Evolutionary conservation across 768 basidiomycete species (phyloP), one percentile per base, ranked within the genome.

Genomic region (Suillus plorans): DNA sequence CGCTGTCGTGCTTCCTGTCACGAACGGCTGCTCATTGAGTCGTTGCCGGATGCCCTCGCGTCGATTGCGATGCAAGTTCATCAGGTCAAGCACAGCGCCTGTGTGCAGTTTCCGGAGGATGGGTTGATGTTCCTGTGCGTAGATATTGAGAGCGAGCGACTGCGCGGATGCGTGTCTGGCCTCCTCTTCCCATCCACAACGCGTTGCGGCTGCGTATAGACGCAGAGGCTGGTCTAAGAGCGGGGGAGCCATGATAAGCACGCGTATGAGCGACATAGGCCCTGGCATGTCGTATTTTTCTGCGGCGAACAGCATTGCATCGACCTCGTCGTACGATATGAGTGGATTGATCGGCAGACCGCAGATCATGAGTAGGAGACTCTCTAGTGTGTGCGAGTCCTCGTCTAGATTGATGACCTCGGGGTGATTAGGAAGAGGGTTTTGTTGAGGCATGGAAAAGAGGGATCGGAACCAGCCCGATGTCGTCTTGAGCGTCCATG

Each of bases 201-300:
- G 82, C 61, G 83, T 84, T 22, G 86, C 83, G 3, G 84, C 74
- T 5, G 82, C 77, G 67, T 88, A 88, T 18, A 88, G 73, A 14
- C 83, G 81, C 20, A 88, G 75, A 0, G 86, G 83, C 52, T 84
- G 76, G 44, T 79, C 76, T 28, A 84, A 74, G 49, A 89, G 78
- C 0, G 81, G 75, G 1, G 82, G 84, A 0, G 84, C 84, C 72
- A 83, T 80, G 61, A 85, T 77, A n/a, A 85, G 80, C 41, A 86
- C 82, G 45, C 86, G 86, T 59, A 89, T 74, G 67, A 89, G 82
- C 7, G 86, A 87, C 64, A 80, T 77, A 2, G 88, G 86, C 0
- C 88, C 89, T 0, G 84, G 82, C 85, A 88, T 89, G 42, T 89
- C 88, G 71, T 89, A 90, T 69, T 88, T 89, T 70, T 90, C 87